phyloP scores from a whole-genome alignment of 2,329 filamentous ascomycete species.

The Cercospora sesami region DNA sequence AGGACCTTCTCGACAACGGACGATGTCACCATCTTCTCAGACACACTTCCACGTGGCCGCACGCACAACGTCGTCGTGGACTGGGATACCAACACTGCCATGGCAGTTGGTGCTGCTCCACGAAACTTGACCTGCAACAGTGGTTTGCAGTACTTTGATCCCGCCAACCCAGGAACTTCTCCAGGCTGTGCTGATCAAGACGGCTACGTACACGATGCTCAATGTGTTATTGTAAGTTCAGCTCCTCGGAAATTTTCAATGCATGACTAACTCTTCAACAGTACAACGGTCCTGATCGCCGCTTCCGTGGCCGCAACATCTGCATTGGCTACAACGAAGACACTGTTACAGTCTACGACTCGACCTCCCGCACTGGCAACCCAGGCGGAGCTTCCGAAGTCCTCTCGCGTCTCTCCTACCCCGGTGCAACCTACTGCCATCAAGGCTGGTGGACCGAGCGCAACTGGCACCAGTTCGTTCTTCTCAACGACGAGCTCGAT shows the following conservation, averaged over 20 bases:
- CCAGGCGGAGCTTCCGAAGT: conserved; percentile 13
- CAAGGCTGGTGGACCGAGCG: conserved; percentile 2
- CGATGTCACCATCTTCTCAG: conserved; percentile 47
- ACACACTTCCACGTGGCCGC: conserved; percentile 39
- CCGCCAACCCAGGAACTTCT: conserved; percentile 22
- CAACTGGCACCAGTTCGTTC: not conserved
- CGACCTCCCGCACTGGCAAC: conserved; percentile 34
- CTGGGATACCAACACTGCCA: conserved; percentile 50
- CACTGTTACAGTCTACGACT: conserved; percentile 47
- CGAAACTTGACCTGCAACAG: conserved; percentile 48
- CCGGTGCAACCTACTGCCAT: not conserved
- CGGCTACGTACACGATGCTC: conserved; percentile 59
- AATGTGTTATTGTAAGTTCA: conserved; percentile 45
- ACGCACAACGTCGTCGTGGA: conserved; percentile 56
- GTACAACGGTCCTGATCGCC: conserved; percentile 50
- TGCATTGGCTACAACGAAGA: conserved; percentile 54
- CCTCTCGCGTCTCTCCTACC: not conserved
- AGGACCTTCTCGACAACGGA: conserved; percentile 43
- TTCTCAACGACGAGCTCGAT: conserved; percentile 2
- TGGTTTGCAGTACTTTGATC: conserved; percentile 57
- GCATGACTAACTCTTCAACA: not conserved
- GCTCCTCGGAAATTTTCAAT: too few species aligned
- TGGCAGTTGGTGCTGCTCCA: conserved; percentile 44
- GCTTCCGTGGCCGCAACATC: conserved; percentile 50
- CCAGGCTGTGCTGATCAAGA: conserved; percentile 35